Evolutionary conservation across 805 yeast species (phyloP).

Genomic region (Komagataella kurtzmanii): DNA sequence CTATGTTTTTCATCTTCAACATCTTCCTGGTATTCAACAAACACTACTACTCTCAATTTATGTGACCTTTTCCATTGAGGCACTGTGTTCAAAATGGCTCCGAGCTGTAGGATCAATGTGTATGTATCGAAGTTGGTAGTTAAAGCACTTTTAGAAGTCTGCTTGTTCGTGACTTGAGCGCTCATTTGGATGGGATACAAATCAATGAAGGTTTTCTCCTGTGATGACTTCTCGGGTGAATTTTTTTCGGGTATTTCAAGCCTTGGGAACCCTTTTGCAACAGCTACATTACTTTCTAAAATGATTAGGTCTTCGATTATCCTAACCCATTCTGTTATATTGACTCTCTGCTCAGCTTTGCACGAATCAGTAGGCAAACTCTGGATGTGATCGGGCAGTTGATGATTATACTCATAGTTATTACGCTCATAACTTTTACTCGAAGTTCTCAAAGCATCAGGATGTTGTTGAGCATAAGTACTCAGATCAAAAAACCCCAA

Average conservation of each 20-base stretch:
- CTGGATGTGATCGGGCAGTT: slow-evolving; percentile 10
- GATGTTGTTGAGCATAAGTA: slow-evolving; percentile 3
- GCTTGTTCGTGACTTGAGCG: slow-evolving; percentile 54
- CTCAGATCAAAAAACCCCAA: slow-evolving; percentile 72
- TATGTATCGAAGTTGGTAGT: slow-evolving; percentile 94
- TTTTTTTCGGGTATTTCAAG: slow-evolving; percentile 47
- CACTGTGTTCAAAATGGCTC: slow-evolving; percentile 86
- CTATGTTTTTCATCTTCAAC: slow-evolving; percentile 56
- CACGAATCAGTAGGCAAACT: slow-evolving; percentile 51
- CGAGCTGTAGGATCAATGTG: slow-evolving; percentile 84
- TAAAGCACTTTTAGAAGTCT: slow-evolving; percentile 50
- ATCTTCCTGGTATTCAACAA: slow-evolving; percentile 70
- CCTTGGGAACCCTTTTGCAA: slow-evolving; percentile 75
- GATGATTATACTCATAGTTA: slow-evolving; percentile 10
- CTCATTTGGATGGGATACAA: slow-evolving; percentile 96
- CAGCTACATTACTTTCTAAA: slow-evolving; percentile 84
- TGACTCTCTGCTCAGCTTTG: slow-evolving; percentile 54
- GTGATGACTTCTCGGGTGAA: slow-evolving; percentile 15
- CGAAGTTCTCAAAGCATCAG: slow-evolving; percentile 2
- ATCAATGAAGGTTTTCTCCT: slow-evolving; percentile 52
- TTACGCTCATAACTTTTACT: slow-evolving; percentile 3
- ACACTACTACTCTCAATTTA: slow-evolving; percentile 66
- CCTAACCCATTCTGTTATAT: slow-evolving; percentile 80
- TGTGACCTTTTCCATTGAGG: slow-evolving; percentile 84
- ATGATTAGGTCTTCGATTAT: slow-evolving; percentile 80